Base-by-base conservation (phyloP, 495 filamentous ascomycete species). In the Tuber umbilicatum region DNA sequence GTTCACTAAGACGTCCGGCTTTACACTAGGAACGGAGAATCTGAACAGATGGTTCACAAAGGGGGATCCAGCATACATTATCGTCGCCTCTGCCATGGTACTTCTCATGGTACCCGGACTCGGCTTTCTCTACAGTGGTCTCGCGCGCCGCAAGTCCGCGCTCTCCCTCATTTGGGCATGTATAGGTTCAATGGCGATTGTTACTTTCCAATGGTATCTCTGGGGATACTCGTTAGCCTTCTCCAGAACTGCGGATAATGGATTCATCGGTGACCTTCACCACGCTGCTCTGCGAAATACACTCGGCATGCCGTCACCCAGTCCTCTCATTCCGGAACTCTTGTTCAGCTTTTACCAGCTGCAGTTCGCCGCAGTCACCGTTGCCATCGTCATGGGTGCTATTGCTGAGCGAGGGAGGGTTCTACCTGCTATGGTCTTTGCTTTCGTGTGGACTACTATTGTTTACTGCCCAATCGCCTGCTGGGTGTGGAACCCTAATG, bases 131-230 rank as follows among this genome's bases (percentile, higher is more conserved):
- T 99, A 99, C 87, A 97, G 93, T n/a, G 96, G 95, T 80, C 91
- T 99, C 37, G 96, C 95, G 12, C 91, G 96, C 71, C 86, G 95
- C 82, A 99, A 99, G 86, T 97, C 93, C 0, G 95, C 95, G 43
- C 87, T 99, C 69, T 97, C 94, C 41, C 87, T 97, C 75, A 93
- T 99, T 85, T 98, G 96, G 96, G 90, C 96, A 14, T 91, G 90
- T 76, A 89, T 98, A 84, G 93, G 95, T 86, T 93, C 94, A 23
- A 90, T 90, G 70, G 94, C 93, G 42, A 90, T 99, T 70, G 89
- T 97, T 35, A 90, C 91, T 40, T 97, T 98, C 85, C 95, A 98
- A 83, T 99, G 95, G 94, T 99, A 97, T 86, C 97, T 99, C 86
- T 98, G 95, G 96, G 95, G 95, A 67, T 98, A 97, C 83, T 97